Percentiles rank a stretch among this genome's conserved stretches.
Conservation (phyloP, 306 rosid species). For the Fragaria ananassa region DNA sequence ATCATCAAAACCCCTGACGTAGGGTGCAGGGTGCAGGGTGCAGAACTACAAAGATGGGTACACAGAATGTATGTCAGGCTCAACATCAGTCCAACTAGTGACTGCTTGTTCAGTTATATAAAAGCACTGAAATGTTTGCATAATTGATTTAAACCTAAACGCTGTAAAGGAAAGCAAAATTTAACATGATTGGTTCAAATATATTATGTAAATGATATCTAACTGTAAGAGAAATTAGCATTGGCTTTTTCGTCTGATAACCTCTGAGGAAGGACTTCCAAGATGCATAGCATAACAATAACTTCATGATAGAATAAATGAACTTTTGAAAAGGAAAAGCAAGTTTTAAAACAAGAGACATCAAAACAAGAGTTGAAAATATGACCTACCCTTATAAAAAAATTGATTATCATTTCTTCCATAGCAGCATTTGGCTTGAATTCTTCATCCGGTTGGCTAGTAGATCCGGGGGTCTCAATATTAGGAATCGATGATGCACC, state of each 20-base stretch:
- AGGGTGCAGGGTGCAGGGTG: neutral
- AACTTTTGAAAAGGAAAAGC: neutral
- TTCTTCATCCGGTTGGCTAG: slow-evolving; percentile 95
- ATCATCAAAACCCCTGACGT: slow-evolving; percentile 7
- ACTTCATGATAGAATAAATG: slow-evolving; percentile 6
- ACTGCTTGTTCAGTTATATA: slow-evolving; percentile 1
- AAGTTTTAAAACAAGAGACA: neutral
- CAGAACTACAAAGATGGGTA: neutral
- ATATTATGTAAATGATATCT: neutral
- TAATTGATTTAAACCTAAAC: neutral
- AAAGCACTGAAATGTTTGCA: neutral
- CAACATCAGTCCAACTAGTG: neutral
- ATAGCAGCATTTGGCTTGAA: slow-evolving; percentile 99
- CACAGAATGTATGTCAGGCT: neutral
- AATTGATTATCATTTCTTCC: slow-evolving; percentile 99
- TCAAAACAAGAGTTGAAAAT: slow-evolving; percentile 25
- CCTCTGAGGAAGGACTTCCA: neutral
- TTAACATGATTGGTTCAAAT: neutral
- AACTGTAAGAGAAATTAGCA: neutral
- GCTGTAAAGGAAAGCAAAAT: neutral
- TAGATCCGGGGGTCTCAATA: slow-evolving; percentile 91
- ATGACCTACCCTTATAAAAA: slow-evolving; percentile 84
- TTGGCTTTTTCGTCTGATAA: neutral
- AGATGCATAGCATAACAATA: neutral
- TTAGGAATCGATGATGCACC: slow-evolving; percentile 90